A percentile compares a stretch with the other conserved stretches of the same genome.
phyloP scores from a whole-genome alignment of 345 rosid genomes.

The Aegle marmelos region DNA sequence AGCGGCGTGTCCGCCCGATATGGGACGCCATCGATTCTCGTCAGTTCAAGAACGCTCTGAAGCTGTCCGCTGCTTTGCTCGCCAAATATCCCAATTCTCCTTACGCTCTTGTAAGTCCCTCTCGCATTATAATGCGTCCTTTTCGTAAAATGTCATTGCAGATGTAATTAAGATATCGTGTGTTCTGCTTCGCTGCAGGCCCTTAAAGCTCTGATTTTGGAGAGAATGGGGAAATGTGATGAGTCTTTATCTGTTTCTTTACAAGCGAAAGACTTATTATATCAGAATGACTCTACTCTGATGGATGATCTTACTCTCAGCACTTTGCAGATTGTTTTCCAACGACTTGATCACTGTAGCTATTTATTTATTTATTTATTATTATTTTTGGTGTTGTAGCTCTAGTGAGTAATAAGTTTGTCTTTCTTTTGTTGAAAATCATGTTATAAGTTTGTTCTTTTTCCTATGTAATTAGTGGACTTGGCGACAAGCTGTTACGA shows the following conservation, averaged over 20 bases:
- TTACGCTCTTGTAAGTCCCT: constrained; percentile 67
- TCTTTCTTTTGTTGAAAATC: not conserved
- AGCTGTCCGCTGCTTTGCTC: constrained; percentile 66
- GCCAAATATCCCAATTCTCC: constrained; percentile 84
- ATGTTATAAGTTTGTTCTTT: not conserved
- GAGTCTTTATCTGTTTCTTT: constrained; percentile 69
- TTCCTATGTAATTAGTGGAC: constrained; percentile 54
- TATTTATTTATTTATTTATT: not conserved
- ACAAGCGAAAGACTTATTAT: constrained; percentile 70
- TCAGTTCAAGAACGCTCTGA: constrained; percentile 93
- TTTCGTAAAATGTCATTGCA: not conserved
- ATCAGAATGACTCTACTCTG: constrained; percentile 61
- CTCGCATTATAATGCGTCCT: not conserved
- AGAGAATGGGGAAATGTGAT: constrained; percentile 85
- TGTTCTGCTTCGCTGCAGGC: constrained; percentile 41
- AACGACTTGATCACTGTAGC: constrained; percentile 88
- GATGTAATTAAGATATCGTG: not conserved
- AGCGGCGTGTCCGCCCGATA: constrained; percentile 92
- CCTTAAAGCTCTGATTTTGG: constrained; percentile 76
- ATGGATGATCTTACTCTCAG: constrained; percentile 99
- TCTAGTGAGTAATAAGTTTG: not conserved
- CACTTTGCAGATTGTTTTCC: constrained; percentile 86
- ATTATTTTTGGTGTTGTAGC: not conserved
- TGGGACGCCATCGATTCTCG: constrained; percentile 99
- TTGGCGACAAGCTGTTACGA: constrained; percentile 93